phyloP scores from a whole-genome alignment of 352 stramenopile genomes.

The Globisporangium paddicum region DNA sequence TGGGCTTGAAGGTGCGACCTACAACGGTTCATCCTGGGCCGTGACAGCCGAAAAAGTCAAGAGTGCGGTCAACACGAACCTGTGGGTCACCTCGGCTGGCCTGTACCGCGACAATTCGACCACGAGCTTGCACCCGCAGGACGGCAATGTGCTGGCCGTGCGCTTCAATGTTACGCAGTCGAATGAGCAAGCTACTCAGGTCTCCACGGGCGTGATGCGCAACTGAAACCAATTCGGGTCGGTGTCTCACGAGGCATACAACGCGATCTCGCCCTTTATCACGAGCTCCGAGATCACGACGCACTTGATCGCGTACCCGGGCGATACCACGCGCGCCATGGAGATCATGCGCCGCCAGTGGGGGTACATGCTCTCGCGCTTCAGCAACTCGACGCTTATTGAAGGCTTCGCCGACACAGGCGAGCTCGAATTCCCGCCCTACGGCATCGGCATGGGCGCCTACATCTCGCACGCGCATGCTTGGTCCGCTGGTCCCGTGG shows the following conservation, averaged over 20 bases:
- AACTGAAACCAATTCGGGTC: not conserved
- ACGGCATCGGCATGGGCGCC: not conserved
- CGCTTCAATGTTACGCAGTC: not conserved
- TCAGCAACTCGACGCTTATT: not conserved
- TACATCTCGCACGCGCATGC: conserved; percentile 1
- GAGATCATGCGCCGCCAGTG: not conserved
- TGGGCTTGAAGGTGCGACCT: not conserved
- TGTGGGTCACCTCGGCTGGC: not conserved
- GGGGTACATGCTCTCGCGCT: not conserved
- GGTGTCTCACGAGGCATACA: not conserved
- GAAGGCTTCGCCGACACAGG: not conserved
- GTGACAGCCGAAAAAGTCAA: not conserved
- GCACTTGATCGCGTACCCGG: not conserved
- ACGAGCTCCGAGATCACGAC: not conserved
- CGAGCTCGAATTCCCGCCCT: not conserved
- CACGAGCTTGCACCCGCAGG: not conserved
- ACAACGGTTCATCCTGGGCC: not conserved
- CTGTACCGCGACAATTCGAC: not conserved
- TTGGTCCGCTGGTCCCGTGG: not conserved
- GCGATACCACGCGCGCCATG: not conserved
- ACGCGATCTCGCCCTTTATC: not conserved
- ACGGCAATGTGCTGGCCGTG: not conserved
- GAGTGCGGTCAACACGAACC: not conserved
- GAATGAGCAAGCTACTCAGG: not conserved
- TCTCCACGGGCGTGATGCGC: not conserved